Evolutionary conservation across 768 basidiomycete genomes (phyloP), one percentile per base, ranked within the genome.

Genomic region (Grammothele lineata): DNA sequence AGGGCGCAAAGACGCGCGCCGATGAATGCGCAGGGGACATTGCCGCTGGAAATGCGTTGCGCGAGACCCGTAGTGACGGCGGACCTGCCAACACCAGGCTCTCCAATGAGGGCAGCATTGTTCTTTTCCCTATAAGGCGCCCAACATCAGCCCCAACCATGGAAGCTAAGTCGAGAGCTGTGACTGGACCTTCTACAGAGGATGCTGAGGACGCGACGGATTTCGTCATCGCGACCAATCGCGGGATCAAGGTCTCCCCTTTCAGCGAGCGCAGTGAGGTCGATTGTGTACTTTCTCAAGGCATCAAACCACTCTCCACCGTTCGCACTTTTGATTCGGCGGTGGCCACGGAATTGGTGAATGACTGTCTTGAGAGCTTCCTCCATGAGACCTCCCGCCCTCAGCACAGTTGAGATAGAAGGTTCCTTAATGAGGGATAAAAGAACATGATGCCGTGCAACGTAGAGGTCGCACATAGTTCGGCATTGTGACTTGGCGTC

Each of bases 171-270:
- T 1, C 1, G 6, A 35, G 19, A 42, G 15, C 38, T 24, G 33
- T 37, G 17, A 41, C 37, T 59, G 50, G 54, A 82, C 82, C 85
- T 78, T 72, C 87, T 70, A 55, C 88, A 92, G 26, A 93, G 75
- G 55, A 92, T 89, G 36, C 91, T 84, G 44, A 92, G 77, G 33
- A 77, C 81, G 37, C 92, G 80, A 42, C 92, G 78, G 54, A 96
- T 93, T 63, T 94, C 92, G 55, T 92, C 85, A 62, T 95, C 92
- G 43, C 92, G 80, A 8, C 93, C 92, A 48, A 96, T 92, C 23
- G 93, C 89, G 3, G 93, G 93, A 64, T 96, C 93, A n/a, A 95
- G 80, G 64, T 94, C 93, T 11, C 93, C 92, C 62, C 91, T 88
- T 62, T 86, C 84, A 24, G 93, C 93, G 2, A 94, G 73, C 3